Percentiles rank a stretch among this genome's conserved stretches.
These are phyloP conservation scores for Pelargonium myrrhifolium DNA, from an alignment of 441 rosid genomes.

Conservation along the genomic window DNA sequence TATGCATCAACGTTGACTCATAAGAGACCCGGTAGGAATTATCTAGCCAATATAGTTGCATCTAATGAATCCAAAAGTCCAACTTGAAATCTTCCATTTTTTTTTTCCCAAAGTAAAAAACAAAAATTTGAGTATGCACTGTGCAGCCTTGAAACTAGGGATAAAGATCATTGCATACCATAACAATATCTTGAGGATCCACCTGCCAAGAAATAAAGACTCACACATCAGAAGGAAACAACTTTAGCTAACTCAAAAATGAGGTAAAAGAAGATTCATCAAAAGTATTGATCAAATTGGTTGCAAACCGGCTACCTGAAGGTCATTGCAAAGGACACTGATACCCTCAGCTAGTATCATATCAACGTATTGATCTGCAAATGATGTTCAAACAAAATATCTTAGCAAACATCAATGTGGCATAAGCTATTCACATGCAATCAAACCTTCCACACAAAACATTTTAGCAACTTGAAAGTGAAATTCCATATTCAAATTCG, in stretches of 20 bases:
- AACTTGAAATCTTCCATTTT: not conserved
- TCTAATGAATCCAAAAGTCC: not conserved
- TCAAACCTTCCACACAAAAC: not conserved
- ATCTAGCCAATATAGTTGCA: not conserved
- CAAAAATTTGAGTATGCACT: not conserved
- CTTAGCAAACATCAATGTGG: slow-evolving; percentile 6
- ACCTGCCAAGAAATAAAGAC: slow-evolving; percentile 42
- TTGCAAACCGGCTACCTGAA: slow-evolving; percentile 46
- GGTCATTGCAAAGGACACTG: slow-evolving; percentile 78
- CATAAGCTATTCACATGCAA: not conserved
- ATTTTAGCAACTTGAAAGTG: not conserved
- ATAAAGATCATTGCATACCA: slow-evolving; percentile 42
- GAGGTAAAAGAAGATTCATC: not conserved
- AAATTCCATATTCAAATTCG: not conserved
- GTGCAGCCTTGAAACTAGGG: not conserved
- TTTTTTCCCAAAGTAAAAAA: not conserved
- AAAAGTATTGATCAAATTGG: not conserved
- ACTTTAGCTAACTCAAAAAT: not conserved
- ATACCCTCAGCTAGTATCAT: slow-evolving; percentile 86
- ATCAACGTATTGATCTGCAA: slow-evolving; percentile 69
- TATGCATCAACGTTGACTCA: not conserved
- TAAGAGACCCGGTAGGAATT: not conserved
- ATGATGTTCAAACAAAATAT: slow-evolving; percentile 14
- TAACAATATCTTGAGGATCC: slow-evolving; percentile 97
- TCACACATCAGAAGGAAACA: slow-evolving; percentile 16